phyloP scores from a whole-genome alignment of 768 basidiomycete genomes.

The Termitomyces heimii region DNA sequence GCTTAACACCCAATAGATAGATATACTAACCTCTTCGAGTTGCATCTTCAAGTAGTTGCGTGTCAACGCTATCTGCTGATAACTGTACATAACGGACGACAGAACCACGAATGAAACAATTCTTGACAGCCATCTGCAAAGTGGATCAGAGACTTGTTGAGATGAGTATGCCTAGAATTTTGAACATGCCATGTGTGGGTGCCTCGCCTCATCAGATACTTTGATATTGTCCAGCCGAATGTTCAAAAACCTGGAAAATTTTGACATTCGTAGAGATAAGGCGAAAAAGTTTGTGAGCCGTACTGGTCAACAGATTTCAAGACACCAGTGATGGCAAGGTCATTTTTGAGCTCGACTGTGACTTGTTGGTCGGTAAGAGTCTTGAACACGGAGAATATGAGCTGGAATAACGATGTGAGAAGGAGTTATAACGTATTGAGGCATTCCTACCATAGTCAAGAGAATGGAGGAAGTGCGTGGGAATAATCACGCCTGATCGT shows the following conservation, averaged over 20 bases:
- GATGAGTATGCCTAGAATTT: neutral
- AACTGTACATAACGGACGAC: conserved; percentile 98
- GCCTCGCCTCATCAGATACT: conserved; percentile 85
- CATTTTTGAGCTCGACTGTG: conserved; percentile 97
- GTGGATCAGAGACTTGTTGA: neutral
- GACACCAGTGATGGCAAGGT: conserved; percentile 91
- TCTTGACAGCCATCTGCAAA: conserved; percentile 92
- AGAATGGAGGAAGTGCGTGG: neutral
- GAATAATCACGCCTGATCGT: neutral
- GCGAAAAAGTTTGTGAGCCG: conserved; percentile 17
- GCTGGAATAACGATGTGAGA: conserved; percentile 33
- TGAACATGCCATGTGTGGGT: conserved; percentile 89
- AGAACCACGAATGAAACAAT: conserved; percentile 97
- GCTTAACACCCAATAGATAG: neutral
- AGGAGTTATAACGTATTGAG: neutral
- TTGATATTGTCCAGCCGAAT: conserved; percentile 93
- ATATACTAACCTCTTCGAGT: conserved; percentile 77
- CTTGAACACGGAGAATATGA: conserved; percentile 98
- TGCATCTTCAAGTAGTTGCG: conserved; percentile 92
- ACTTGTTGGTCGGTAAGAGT: conserved; percentile 97
- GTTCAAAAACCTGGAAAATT: conserved; percentile 71
- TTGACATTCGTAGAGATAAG: neutral
- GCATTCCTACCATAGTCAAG: conserved; percentile 3
- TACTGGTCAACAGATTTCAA: conserved; percentile 98
- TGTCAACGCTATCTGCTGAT: conserved; percentile 90